Evolutionary conservation across 495 filamentous ascomycete genomes (phyloP).

Genomic region (Amphirosellinia nigrospora): DNA sequence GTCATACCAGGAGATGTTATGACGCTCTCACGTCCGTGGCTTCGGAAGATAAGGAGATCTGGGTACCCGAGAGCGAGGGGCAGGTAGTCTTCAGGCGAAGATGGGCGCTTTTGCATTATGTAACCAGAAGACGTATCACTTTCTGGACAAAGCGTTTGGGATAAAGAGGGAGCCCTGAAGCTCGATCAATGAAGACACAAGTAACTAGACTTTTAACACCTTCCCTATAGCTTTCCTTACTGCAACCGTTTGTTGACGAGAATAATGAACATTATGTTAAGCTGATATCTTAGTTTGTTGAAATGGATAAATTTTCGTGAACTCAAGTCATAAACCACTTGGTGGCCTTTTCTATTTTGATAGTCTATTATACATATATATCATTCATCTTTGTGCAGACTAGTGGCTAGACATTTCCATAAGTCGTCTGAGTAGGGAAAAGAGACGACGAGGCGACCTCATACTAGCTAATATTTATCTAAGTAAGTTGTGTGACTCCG

Average conservation of each 20-base stretch:
- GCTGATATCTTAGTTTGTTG: too few relatives aligned
- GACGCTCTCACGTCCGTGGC: constrained; percentile 9
- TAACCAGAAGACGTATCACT: constrained; percentile 25
- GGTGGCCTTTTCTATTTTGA: neutral
- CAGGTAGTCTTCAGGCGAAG: constrained; percentile 35
- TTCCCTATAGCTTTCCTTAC: too few relatives aligned
- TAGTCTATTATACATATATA: neutral
- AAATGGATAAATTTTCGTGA: too few relatives aligned
- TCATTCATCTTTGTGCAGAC: neutral
- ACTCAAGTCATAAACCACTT: too few relatives aligned
- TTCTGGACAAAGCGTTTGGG: constrained; percentile 27
- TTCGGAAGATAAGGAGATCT: constrained; percentile 12
- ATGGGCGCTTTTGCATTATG: constrained; percentile 33
- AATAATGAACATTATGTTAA: too few relatives aligned
- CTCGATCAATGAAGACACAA: neutral
- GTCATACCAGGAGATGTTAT: constrained; percentile 25
- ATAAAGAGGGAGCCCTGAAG: neutral
- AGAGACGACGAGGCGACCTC: neutral
- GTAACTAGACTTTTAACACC: neutral
- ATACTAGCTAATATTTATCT: neutral
- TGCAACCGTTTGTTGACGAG: too few relatives aligned
- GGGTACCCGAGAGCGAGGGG: constrained; percentile 24
- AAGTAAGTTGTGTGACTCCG: neutral
- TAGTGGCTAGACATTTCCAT: neutral
- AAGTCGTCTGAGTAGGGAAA: neutral